Percentiles rank a stretch among this genome's conserved stretches.
Evolutionary conservation across 768 basidiomycete genomes (phyloP).

Genomic region (Kwoniella sp.): DNA sequence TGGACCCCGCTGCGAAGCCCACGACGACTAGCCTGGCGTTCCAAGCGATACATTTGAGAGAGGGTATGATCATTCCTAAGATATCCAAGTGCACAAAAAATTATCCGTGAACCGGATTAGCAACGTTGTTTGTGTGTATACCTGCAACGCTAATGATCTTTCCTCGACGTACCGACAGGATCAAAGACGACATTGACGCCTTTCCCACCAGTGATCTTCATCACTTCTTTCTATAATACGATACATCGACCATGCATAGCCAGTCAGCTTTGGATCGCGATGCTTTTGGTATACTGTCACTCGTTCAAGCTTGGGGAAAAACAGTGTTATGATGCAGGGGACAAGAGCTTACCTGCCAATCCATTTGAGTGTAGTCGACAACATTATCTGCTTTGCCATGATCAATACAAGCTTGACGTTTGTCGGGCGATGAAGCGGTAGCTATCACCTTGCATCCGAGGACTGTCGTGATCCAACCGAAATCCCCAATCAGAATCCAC

Average conservation of each 20-base stretch:
- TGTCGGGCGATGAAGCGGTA: slow-evolving; percentile 66
- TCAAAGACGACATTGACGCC: slow-evolving; percentile 65
- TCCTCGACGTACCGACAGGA: slow-evolving; percentile 55
- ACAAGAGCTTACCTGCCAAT: slow-evolving; percentile 70
- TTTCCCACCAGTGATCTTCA: slow-evolving; percentile 75
- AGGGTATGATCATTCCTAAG: slow-evolving; percentile 63
- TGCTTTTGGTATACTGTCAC: too few species aligned
- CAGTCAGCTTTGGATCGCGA: too few species aligned
- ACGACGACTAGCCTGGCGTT: slow-evolving; percentile 91
- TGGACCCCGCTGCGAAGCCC: slow-evolving; percentile 81
- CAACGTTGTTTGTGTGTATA: too few species aligned
- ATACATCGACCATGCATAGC: too few species aligned
- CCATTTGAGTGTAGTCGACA: slow-evolving; percentile 72
- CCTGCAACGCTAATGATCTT: too few species aligned
- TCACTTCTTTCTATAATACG: slow-evolving; percentile 72
- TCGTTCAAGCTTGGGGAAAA: too few species aligned
- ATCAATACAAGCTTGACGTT: slow-evolving; percentile 74
- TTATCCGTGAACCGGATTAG: too few species aligned
- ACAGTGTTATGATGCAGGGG: too few species aligned
- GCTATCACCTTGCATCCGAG: slow-evolving; percentile 94
- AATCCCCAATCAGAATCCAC: too few species aligned
- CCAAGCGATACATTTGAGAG: slow-evolving; percentile 88
- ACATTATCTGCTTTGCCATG: slow-evolving; percentile 80
- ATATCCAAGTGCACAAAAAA: too few species aligned
- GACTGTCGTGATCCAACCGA: slow-evolving; percentile 57